Conservation (phyloP, 1,284 basidiomycete species). For the Cryptococcus wingfieldii region DNA sequence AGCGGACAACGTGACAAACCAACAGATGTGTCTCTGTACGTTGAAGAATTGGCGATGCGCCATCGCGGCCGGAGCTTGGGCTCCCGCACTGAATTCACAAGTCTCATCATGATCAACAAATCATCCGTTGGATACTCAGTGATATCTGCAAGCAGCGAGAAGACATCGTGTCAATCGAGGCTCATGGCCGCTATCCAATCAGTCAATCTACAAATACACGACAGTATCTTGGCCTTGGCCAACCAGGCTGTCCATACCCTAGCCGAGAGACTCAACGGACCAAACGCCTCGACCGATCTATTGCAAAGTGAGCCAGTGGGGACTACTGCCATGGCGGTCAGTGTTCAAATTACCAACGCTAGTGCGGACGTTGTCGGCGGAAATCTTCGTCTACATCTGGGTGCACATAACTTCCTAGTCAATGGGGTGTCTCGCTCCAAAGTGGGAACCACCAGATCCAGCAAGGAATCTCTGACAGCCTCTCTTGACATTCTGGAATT, state of each 20-base stretch:
- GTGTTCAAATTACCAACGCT: conserved; percentile 15
- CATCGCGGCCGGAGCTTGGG: conserved; percentile 30
- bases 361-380: conserved; percentile 15
- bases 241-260: not conserved
- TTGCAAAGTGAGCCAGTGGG: not conserved
- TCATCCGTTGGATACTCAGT: conserved; percentile 18
- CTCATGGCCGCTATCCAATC: conserved; percentile 18
- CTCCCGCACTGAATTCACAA: conserved; percentile 16
- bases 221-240: conserved; percentile 19
- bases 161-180: conserved; percentile 13
- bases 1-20: conserved; percentile 1
- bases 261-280: not conserved
- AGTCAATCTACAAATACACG: conserved; percentile 18
- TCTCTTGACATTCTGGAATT: conserved; percentile 9
- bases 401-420: conserved; percentile 1
- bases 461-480: conserved; percentile 2
- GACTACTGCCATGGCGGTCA: conserved; percentile 8
- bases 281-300: not conserved
- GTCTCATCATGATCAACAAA: conserved; percentile 14
- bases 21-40: conserved; percentile 18
- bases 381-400: conserved; percentile 18
- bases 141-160: not conserved
- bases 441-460: not conserved
- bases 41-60: conserved; percentile 11
- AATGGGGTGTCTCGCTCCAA: conserved; percentile 1